Base-by-base conservation (phyloP, 306 rosid species). In the Lathyrus aphaca region DNA sequence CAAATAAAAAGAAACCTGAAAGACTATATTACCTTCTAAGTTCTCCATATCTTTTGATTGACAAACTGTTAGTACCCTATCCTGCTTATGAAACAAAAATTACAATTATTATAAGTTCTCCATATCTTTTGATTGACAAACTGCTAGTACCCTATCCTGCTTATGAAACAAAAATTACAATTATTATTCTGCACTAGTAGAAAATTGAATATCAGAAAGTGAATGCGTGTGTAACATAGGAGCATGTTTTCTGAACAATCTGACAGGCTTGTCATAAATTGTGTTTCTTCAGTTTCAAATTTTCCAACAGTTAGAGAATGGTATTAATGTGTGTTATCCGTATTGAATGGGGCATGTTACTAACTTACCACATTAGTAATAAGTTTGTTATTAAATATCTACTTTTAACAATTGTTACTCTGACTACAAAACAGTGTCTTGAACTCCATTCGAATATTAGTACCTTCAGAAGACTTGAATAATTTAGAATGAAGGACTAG, bases 101-200 rank as follows among this genome's bases (percentile, higher is more conserved):
- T 59, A 72, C 75, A 46, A 70, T 39, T 54, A 19, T 21, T 48
- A 82, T 56, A 65, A 66, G 50, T 6, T 50, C 55, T 89, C 88
- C 13, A 38, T 19, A 14, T 66, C 80, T 71, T 68, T 81, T 18
- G 99, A 89, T 71, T 89, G 95, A 82, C 97, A 95, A 78, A 91
- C 71, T 42, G 99, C 66, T 62, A 95, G 83, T 62, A 95, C 90
- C 84, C 83, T 95, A 73, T 66, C 91, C 99, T 95, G 91, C 82
- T n/a, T n/a, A n/a, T n/a, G 77, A 58, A 68, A 72, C 21, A 74
- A 5, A 81, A 69, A 68, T 75, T 59, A 72, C 75, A 46, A 70
- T 39, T 54, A 19, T 21, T 48, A 82, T 56, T 68, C n/a, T 60
- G 56, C 69, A 73, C 25, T 19, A 39, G 17, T 67, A 67, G 45